Percentiles rank a stretch among this genome's conserved stretches.
These are phyloP conservation scores for Coniochaeta prunicola DNA, from an alignment of 2,329 filamentous ascomycete genomes.

Conservation along the genomic window DNA sequence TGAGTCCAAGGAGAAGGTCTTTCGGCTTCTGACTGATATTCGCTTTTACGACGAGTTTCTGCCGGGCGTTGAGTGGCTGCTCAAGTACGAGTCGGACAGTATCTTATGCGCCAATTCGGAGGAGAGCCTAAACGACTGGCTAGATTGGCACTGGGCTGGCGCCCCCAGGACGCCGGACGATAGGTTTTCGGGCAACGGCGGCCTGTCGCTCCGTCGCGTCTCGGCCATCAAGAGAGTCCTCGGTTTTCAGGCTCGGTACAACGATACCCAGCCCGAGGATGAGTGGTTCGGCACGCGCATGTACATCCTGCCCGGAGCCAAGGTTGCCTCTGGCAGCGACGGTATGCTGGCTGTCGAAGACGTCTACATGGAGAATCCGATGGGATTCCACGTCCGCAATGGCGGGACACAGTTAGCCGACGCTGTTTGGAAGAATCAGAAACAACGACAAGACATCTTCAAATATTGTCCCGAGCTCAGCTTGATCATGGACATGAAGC, in stretches of 20 bases:
- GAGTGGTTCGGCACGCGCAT: slow-evolving; percentile 47
- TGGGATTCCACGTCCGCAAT: slow-evolving; percentile 46
- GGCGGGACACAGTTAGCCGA: slow-evolving; percentile 32
- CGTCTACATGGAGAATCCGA: slow-evolving; percentile 39
- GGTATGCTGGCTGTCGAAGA: slow-evolving; percentile 42
- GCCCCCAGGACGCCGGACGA: slow-evolving; percentile 35
- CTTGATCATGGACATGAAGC: slow-evolving; percentile 50
- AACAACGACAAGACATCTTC: slow-evolving; percentile 38
- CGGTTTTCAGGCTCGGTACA: slow-evolving; percentile 39
- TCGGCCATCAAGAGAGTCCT: slow-evolving; percentile 42
- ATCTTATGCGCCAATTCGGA: slow-evolving; percentile 48
- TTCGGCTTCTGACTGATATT: slow-evolving; percentile 38
- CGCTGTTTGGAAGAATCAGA: slow-evolving; percentile 37
- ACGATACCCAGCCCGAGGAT: slow-evolving; percentile 44
- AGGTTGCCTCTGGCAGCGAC: slow-evolving; percentile 33
- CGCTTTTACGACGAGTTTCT: slow-evolving; percentile 46
- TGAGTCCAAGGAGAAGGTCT: slow-evolving; percentile 38
- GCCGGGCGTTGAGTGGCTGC: slow-evolving; percentile 43
- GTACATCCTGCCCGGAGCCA: slow-evolving; percentile 37
- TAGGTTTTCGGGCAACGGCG: slow-evolving; percentile 44
- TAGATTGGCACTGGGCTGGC: slow-evolving; percentile 47
- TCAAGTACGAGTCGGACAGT: slow-evolving; percentile 48
- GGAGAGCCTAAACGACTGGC: slow-evolving; percentile 44
- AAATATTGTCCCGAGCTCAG: slow-evolving; percentile 50
- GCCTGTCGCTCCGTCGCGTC: slow-evolving; percentile 45